phyloP scores from a whole-genome alignment of 306 rosid species.

The Dalbergia cochinchinensis region DNA sequence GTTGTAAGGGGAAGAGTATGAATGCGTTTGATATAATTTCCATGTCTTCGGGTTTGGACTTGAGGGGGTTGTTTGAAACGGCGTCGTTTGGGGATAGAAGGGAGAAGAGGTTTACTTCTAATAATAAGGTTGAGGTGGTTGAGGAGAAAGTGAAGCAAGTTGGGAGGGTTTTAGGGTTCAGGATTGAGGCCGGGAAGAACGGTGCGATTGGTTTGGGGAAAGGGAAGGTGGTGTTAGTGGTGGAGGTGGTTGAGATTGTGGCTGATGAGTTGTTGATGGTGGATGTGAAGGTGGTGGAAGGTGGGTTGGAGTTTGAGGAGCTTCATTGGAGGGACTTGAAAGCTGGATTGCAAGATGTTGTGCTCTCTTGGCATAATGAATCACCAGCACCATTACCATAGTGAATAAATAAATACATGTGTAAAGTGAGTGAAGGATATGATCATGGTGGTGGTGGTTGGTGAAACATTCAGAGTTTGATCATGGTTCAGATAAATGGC shows the following conservation, averaged over 20 bases:
- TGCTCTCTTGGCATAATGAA: constrained; percentile 60
- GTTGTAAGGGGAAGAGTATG: constrained; percentile 24
- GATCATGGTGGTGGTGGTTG: not conserved
- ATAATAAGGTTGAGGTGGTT: constrained; percentile 47
- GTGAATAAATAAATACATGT: not conserved
- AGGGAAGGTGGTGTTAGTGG: constrained; percentile 62
- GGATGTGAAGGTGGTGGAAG: constrained; percentile 64
- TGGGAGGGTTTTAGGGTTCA: constrained; percentile 66
- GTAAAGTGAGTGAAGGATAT: not conserved
- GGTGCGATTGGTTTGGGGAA: constrained; percentile 70
- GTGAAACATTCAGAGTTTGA: not conserved
- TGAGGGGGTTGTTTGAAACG: constrained; percentile 76
- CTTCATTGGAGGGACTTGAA: constrained; percentile 63
- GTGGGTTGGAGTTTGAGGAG: constrained; percentile 67
- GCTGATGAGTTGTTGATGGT: constrained; percentile 54
- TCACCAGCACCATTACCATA: not conserved
- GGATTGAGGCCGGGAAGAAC: constrained; percentile 65
- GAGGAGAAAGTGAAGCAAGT: constrained; percentile 64
- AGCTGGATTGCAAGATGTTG: constrained; percentile 55
- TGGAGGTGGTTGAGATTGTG: constrained; percentile 65
- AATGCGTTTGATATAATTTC: constrained; percentile 90
- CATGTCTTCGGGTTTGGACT: constrained; percentile 76
- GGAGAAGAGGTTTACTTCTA: constrained; percentile 65
- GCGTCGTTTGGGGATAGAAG: constrained; percentile 33
- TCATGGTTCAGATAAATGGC: not conserved